These are phyloP conservation scores for Sporopachydermia lactativora DNA, from an alignment of 805 yeast species.

Conservation along the genomic window DNA sequence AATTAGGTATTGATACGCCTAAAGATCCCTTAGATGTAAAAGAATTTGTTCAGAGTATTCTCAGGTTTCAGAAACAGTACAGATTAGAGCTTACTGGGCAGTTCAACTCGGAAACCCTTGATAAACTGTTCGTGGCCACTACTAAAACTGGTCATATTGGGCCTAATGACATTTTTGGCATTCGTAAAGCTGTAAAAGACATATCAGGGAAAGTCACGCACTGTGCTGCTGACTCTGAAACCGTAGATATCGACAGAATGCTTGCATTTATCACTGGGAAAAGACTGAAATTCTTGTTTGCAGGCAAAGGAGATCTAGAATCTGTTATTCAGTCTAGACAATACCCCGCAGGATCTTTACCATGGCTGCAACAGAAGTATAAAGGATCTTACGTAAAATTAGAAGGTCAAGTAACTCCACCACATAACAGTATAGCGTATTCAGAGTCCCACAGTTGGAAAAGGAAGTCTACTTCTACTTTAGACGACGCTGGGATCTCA, in stretches of 20 bases:
- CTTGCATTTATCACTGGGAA: constrained; percentile 18
- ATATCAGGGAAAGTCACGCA: constrained; percentile 25
- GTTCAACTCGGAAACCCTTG: constrained; percentile 43
- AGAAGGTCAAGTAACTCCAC: no score
- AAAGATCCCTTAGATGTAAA: constrained; percentile 78
- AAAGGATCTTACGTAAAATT: no score
- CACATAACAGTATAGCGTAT: no score
- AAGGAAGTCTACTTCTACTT: no score
- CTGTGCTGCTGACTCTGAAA: constrained; percentile 19
- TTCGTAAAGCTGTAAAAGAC: constrained; percentile 61
- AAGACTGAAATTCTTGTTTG: constrained; percentile 27
- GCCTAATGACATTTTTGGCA: constrained; percentile 28
- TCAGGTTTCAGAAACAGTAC: constrained; percentile 64
- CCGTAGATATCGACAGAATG: constrained; percentile 21
- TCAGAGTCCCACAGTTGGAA: no score
- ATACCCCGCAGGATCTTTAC: background rate
- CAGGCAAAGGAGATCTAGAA: constrained; percentile 31
- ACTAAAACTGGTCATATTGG: constrained; percentile 24
- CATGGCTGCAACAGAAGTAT: background rate
- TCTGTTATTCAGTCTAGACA: background rate
- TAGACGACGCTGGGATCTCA: no score
- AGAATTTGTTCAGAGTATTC: constrained; percentile 49
- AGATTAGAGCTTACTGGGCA: constrained; percentile 35
- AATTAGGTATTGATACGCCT: constrained; percentile 43
- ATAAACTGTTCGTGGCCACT: constrained; percentile 32